Evolutionary conservation across 257 asterid genomes (phyloP), one percentile per base, ranked within the genome.

Genomic region (Knoxia roxburghii): DNA sequence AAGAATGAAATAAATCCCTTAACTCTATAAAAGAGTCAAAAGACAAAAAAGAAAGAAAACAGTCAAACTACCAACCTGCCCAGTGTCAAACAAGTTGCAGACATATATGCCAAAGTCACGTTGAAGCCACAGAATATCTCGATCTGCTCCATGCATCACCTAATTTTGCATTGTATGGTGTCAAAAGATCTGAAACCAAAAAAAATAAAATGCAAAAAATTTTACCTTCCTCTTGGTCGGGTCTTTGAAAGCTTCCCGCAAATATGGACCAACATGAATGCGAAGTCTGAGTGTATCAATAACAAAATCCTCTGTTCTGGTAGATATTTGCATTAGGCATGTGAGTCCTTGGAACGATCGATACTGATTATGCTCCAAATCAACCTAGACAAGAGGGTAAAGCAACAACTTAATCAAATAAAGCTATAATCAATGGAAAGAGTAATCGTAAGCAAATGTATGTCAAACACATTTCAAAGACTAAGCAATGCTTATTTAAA

Each of bases 81-180:
- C 99, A 18, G 99, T 90, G 86, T 90, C 99, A 66, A 94, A 94
- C 95, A 94, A 71, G 76, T 94, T 94, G 89, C 99, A 94, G 77
- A 94, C 78, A 35, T 94, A 94, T 78, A 94, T 88, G 80, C 96
- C 95, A 72, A 94, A 94, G 82, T 94, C 99, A 39, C 90, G 84
- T 79, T 94, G 91, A 78, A 94, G 99, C 99, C 99, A 94, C 40
- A 79, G 1, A 68, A 94, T 89, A 76, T 94, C 99, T 48, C 83
- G 84, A 78, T 90, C 87, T 68, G 99, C 95, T 74, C 99, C 99
- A 85, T 90, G 99, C 88, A 94, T n/a, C 51, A 94, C 99, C 98
- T 92, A 81, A 75, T 74, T 41, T 72, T 70, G 54, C 75, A 65
- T 30, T 67, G 37, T 39, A 33, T 33, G 45, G 73, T 48, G 29